Evolutionary conservation across 202 grass and related monocot genomes (phyloP).

Genomic region (Panicum hallii): DNA sequence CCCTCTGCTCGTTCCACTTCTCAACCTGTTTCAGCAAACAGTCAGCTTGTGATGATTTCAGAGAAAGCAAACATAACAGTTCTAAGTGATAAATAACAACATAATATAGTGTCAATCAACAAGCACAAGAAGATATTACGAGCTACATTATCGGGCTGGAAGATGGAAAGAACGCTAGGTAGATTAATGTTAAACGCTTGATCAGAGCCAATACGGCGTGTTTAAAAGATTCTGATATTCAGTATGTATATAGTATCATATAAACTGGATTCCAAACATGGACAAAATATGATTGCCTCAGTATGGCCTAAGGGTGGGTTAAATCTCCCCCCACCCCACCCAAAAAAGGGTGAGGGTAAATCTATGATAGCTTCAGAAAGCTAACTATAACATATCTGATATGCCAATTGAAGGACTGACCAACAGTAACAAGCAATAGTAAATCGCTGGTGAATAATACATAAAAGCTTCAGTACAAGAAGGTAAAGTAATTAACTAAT

Average conservation of each 20-base stretch:
- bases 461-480: constrained; percentile 1
- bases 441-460: background rate
- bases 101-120: background rate
- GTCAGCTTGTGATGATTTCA: background rate
- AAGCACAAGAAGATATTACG: background rate
- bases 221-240: constrained; percentile 10
- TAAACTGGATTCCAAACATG: background rate
- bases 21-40: constrained; percentile 50
- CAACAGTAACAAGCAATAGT: background rate
- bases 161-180: background rate
- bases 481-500: background rate
- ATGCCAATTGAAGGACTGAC: background rate
- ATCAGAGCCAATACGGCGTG: background rate
- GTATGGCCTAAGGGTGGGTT: background rate
- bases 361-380: background rate
- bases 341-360: background rate
- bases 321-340: background rate
- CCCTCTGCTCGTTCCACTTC: constrained; percentile 73
- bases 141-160: background rate
- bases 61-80: background rate
- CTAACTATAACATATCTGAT: background rate
- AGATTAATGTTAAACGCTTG: constrained; percentile 18
- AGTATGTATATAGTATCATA: background rate
- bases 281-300: background rate
- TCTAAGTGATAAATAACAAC: background rate